Evolutionary conservation across 2,329 filamentous ascomycete genomes (phyloP).

Genomic region (Fusarium lateritium): DNA sequence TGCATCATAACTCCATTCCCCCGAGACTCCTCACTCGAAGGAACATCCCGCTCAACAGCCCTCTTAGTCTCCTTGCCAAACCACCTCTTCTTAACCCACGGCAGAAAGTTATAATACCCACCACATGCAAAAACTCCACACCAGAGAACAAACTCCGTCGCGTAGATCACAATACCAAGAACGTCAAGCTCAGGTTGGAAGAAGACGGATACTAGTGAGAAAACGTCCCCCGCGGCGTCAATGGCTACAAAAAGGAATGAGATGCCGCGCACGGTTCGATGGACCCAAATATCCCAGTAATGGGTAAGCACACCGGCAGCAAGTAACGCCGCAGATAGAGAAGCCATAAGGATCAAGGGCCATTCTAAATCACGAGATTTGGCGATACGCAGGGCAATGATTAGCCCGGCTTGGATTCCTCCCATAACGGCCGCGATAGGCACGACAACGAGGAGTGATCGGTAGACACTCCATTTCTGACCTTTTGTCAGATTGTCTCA

Average conservation of each 20-base stretch:
- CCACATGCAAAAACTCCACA: slow-evolving; percentile 76
- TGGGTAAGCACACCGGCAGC: slow-evolving; percentile 77
- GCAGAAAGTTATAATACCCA: slow-evolving; percentile 74
- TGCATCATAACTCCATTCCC: slow-evolving; percentile 57
- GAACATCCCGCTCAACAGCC: not conserved
- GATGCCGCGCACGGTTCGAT: slow-evolving; percentile 77
- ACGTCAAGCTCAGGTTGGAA: slow-evolving; percentile 72
- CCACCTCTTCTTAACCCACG: slow-evolving; percentile 58
- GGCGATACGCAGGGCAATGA: slow-evolving; percentile 69
- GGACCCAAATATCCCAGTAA: slow-evolving; percentile 78
- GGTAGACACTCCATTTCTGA: slow-evolving; percentile 67
- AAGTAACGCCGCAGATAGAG: slow-evolving; percentile 73
- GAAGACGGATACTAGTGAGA: slow-evolving; percentile 75
- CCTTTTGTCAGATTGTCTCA: slow-evolving; percentile 7
- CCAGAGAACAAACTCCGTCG: slow-evolving; percentile 76
- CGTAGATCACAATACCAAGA: slow-evolving; percentile 77
- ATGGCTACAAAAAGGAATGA: slow-evolving; percentile 81
- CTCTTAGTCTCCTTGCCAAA: slow-evolving; percentile 9
- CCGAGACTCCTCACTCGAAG: not conserved
- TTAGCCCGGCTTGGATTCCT: slow-evolving; percentile 70
- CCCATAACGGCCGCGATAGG: slow-evolving; percentile 71
- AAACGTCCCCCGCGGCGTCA: slow-evolving; percentile 77
- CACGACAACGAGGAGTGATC: slow-evolving; percentile 63
- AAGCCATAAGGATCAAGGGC: slow-evolving; percentile 77
- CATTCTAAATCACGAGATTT: slow-evolving; percentile 64